Conservation (phyloP, 2,329 filamentous ascomycete species). For the Simplicillium sp. region DNA sequence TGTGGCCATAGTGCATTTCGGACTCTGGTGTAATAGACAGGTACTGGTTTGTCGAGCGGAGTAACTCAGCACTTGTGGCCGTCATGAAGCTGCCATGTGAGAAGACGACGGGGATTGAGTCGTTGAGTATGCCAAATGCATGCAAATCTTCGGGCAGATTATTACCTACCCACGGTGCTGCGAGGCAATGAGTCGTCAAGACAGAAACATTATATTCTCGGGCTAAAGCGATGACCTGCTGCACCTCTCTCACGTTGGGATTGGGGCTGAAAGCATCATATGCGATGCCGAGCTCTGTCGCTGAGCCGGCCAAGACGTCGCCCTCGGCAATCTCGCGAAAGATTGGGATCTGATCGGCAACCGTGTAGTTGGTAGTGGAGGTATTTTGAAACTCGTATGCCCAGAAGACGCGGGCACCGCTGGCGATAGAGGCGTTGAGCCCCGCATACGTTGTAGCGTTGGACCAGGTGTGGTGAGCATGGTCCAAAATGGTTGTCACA, state of each 20-base stretch:
- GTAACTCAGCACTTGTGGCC: no score
- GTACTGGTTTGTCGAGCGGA: no score
- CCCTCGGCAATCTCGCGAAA: slow-evolving; percentile 25
- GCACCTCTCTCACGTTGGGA: slow-evolving; percentile 15
- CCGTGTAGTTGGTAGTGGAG: slow-evolving; percentile 15
- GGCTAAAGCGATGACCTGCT: slow-evolving; percentile 21
- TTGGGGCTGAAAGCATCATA: slow-evolving; percentile 27
- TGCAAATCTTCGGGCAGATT: no score
- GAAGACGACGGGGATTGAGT: no score
- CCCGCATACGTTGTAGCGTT: slow-evolving; percentile 31
- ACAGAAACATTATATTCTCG: slow-evolving; percentile 30
- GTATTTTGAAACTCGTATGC: slow-evolving; percentile 29
- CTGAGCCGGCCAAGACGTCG: slow-evolving; percentile 14
- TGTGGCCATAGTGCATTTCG: no score
- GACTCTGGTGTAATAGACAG: no score
- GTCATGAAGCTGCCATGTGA: no score
- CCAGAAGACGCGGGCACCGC: slow-evolving; percentile 38
- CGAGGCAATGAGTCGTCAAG: slow-evolving; percentile 34
- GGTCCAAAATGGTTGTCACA: no score
- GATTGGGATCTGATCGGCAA: slow-evolving; percentile 26
- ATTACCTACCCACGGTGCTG: slow-evolving; percentile 30
- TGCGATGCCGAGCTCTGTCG: slow-evolving; percentile 28
- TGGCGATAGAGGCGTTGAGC: slow-evolving; percentile 35
- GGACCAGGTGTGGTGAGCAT: no score
- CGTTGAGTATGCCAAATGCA: no score